These are phyloP conservation scores for Cucumis sativus DNA, from an alignment of 306 rosid genomes.

Conservation along the genomic window Cucumber_9930_V3 NC_026660.2:27357001-27357500, in stretches of 20 bases:
- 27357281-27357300: slow-evolving; percentile 43
- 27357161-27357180: slow-evolving; percentile 59
- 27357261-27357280: slow-evolving; percentile 49
- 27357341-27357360: slow-evolving; percentile 28
- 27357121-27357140: slow-evolving; percentile 31
- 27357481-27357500: background rate
- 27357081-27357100: slow-evolving; percentile 57
- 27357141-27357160: slow-evolving; percentile 52
- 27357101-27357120: slow-evolving; percentile 40
- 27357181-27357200: slow-evolving; percentile 50
- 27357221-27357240: slow-evolving; percentile 30
- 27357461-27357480: slow-evolving; percentile 1
- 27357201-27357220: slow-evolving; percentile 25
- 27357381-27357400: slow-evolving; percentile 27
- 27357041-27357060: slow-evolving; percentile 80
- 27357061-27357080: slow-evolving; percentile 36
- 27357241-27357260: slow-evolving; percentile 45
- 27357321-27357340: slow-evolving; percentile 44
- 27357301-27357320: slow-evolving; percentile 71
- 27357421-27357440: slow-evolving; percentile 43
- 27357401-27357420: slow-evolving; percentile 46
- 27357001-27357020: slow-evolving; percentile 57
- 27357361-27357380: slow-evolving; percentile 30
- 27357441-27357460: slow-evolving; percentile 22
- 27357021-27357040: slow-evolving; percentile 88